Evolutionary conservation across 192 early-diverging fungal genomes (phyloP).

Genomic region (Pilaira anomala): DNA sequence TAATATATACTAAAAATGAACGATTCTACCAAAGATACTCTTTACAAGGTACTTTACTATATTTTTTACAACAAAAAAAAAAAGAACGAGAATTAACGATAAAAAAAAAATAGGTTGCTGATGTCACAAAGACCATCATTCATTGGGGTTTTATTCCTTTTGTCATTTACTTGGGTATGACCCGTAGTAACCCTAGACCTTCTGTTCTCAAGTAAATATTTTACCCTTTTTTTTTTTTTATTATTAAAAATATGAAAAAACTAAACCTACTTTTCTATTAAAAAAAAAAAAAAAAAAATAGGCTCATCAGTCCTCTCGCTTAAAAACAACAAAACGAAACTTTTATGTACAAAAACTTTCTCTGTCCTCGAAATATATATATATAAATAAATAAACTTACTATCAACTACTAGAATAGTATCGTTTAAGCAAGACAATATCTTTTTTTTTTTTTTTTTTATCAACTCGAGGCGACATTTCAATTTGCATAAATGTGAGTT

Average conservation of each 20-base stretch:
- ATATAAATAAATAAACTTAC: too few species aligned
- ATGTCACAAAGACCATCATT: slow-evolving; percentile 54
- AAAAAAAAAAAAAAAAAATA: too few species aligned
- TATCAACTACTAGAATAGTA: too few species aligned
- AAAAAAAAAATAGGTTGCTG: slow-evolving; percentile 31
- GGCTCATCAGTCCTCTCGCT: slow-evolving; percentile 33
- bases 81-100: background rate
- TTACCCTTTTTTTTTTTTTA: too few species aligned
- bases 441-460: background rate
- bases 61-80: background rate
- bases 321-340: slow-evolving; percentile 10
- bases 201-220: slow-evolving; percentile 34
- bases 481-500: too few species aligned
- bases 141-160: slow-evolving; percentile 63
- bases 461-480: too few species aligned
- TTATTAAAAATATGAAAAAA: background rate
- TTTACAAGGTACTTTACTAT: slow-evolving; percentile 42
- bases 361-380: background rate
- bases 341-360: background rate
- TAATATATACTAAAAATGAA: slow-evolving; percentile 36
- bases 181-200: slow-evolving; percentile 34
- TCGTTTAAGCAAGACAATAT: background rate
- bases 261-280: background rate
- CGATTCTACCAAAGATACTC: slow-evolving; percentile 49
- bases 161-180: slow-evolving; percentile 57